Percentiles rank a stretch among this genome's conserved stretches.
Evolutionary conservation across 2,329 filamentous ascomycete species (phyloP).

Genomic region (Alternaria arbusti): DNA sequence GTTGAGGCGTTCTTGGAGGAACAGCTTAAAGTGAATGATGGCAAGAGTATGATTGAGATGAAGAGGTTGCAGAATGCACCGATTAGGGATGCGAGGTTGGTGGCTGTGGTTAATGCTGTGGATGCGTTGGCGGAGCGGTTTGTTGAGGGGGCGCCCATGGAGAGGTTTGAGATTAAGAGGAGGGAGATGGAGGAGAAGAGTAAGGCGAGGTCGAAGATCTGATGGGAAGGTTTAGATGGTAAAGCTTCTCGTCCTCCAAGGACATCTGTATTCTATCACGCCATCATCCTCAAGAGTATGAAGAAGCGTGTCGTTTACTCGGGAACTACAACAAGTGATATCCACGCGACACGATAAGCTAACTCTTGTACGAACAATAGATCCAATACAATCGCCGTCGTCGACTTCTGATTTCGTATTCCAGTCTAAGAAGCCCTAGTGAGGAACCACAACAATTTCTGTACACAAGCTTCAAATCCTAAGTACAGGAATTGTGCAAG

Average conservation of each 20-base stretch:
- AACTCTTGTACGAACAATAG: not conserved
- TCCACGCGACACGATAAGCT: not conserved
- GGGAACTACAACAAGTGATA: not conserved
- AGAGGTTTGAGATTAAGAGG: conserved; percentile 54
- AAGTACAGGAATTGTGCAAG: not conserved
- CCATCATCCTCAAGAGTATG: not conserved
- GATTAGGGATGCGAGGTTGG: conserved; percentile 52
- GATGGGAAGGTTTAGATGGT: not conserved
- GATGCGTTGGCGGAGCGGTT: conserved; percentile 59
- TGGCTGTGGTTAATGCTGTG: conserved; percentile 56
- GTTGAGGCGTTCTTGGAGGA: conserved; percentile 53
- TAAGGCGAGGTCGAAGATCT: conserved; percentile 40
- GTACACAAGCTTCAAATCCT: not conserved
- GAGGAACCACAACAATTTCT: not conserved
- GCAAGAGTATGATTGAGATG: conserved; percentile 60
- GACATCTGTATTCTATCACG: not conserved
- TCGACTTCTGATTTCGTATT: not conserved
- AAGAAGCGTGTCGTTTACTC: not conserved
- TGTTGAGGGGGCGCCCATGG: conserved; percentile 54
- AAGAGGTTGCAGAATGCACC: conserved; percentile 58
- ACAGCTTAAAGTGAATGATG: conserved; percentile 56
- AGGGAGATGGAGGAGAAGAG: conserved; percentile 44
- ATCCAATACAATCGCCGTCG: not conserved
- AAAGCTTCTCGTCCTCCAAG: not conserved
- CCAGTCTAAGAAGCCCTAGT: fast-evolving